A percentile compares a stretch with the other conserved stretches of the same genome.
These are phyloP conservation scores for Penicillium italicum DNA, from an alignment of 2,329 filamentous ascomycete genomes.

Conservation along the genomic window DNA sequence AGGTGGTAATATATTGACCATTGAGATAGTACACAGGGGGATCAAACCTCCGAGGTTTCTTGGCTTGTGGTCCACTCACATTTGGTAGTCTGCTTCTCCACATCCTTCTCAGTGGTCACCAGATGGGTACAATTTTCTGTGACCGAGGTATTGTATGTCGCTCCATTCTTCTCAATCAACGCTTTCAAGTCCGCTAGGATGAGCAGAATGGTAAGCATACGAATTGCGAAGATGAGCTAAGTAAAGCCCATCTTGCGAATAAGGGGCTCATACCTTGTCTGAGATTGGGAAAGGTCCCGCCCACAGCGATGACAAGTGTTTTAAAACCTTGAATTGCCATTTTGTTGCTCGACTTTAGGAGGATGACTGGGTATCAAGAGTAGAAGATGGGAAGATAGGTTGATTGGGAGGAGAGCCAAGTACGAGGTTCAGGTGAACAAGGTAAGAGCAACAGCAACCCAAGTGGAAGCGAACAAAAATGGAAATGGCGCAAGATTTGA, in stretches of 20 bases:
- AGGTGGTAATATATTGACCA: accelerated
- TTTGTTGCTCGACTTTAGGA: background rate
- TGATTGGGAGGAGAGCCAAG: background rate
- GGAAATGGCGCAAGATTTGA: background rate
- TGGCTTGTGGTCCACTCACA: conserved; percentile 23
- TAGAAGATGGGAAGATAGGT: background rate
- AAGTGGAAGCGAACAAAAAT: background rate
- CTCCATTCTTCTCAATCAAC: conserved; percentile 35
- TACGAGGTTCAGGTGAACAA: background rate
- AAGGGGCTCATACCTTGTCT: conserved; percentile 46
- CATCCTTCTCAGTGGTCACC: conserved; percentile 37
- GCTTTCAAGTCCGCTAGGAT: conserved; percentile 30
- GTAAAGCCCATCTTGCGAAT: conserved; percentile 6
- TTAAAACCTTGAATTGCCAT: conserved; percentile 32
- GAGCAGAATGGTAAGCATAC: conserved; percentile 6
- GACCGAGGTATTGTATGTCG: conserved; percentile 31
- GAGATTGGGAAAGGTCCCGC: conserved; percentile 56
- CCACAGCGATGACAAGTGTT: conserved; percentile 50
- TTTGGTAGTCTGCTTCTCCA: conserved; percentile 35
- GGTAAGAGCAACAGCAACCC: background rate
- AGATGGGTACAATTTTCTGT: conserved; percentile 38
- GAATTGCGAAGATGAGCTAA: conserved; percentile 8
- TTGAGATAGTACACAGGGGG: background rate
- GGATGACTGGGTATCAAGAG: background rate
- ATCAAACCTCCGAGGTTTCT: background rate